phyloP scores from a whole-genome alignment of 1,139 yeast genomes.

The Kazachstania sp. region DNA sequence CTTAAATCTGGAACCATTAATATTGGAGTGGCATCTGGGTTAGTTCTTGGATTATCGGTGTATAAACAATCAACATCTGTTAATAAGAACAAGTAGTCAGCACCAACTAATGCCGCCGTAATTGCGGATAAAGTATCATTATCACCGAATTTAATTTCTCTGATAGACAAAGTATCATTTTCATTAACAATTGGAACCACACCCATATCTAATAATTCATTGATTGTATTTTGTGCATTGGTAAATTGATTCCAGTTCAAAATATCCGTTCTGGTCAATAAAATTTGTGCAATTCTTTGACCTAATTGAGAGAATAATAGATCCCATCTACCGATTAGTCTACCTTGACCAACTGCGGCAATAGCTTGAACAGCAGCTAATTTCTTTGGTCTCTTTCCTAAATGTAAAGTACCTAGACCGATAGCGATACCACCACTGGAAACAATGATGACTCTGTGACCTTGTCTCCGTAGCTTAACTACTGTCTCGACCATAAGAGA shows the following conservation, averaged over 20 bases:
- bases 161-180: slow-evolving; percentile 87
- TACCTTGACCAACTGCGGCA: slow-evolving; percentile 93
- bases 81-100: slow-evolving; percentile 81
- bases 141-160: slow-evolving; percentile 93
- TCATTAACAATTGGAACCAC: slow-evolving; percentile 94
- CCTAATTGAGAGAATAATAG: slow-evolving; percentile 71
- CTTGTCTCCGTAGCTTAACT: slow-evolving; percentile 74
- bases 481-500: slow-evolving; percentile 83
- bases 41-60: slow-evolving; percentile 81
- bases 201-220: slow-evolving; percentile 76
- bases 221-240: slow-evolving; percentile 84
- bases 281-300: slow-evolving; percentile 84
- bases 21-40: slow-evolving; percentile 79
- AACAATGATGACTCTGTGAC: slow-evolving; percentile 81
- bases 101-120: slow-evolving; percentile 91
- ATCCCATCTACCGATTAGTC: slow-evolving; percentile 86
- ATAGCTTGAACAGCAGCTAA: slow-evolving; percentile 82
- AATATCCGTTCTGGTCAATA: slow-evolving; percentile 86
- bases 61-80: slow-evolving; percentile 97
- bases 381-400: slow-evolving; percentile 61
- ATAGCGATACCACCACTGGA: slow-evolving; percentile 97
- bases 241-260: slow-evolving; percentile 84
- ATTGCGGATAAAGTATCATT: slow-evolving; percentile 96
- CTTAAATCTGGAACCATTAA: slow-evolving; percentile 68
- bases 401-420: slow-evolving; percentile 70